Conservation (phyloP, 768 basidiomycete species). For the Mycena olivaceomarginata region DNA sequence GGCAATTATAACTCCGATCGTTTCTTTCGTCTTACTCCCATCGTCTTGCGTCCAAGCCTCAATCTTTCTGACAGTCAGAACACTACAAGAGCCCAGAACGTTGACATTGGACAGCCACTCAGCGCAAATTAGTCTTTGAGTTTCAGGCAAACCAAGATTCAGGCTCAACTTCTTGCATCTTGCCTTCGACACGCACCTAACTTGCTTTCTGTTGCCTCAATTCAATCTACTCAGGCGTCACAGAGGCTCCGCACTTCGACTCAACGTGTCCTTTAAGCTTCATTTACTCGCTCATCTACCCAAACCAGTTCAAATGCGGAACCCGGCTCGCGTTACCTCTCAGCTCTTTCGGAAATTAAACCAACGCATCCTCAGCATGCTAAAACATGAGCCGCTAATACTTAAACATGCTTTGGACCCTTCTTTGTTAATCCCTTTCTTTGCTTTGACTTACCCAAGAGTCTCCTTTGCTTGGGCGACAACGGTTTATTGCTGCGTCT, state of each 20-base stretch:
- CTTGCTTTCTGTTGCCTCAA: background rate
- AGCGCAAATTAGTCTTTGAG: too few species aligned
- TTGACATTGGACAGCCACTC: too few species aligned
- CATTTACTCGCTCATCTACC: background rate
- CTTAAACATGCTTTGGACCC: background rate
- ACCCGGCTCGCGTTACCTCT: background rate
- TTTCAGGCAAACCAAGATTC: too few species aligned
- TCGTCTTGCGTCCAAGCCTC: too few species aligned
- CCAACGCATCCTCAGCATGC: slow-evolving; percentile 30
- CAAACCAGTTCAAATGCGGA: slow-evolving; percentile 25
- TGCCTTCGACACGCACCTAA: background rate
- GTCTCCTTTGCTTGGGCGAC: slow-evolving; percentile 14
- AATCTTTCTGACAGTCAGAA: too few species aligned
- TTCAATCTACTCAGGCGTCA: slow-evolving; percentile 46
- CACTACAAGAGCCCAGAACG: too few species aligned
- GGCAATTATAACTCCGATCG: too few species aligned
- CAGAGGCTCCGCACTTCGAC: slow-evolving; percentile 74
- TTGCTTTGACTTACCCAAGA: slow-evolving; percentile 32
- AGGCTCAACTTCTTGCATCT: slow-evolving; percentile 46
- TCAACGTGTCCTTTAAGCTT: slow-evolving; percentile 2
- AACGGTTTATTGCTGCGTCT: slow-evolving; percentile 3
- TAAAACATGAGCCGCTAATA: slow-evolving; percentile 16
- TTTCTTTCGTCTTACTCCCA: too few species aligned
- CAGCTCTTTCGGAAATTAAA: slow-evolving; percentile 34
- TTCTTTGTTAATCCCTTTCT: slow-evolving; percentile 8